Evolutionary conservation across 2,329 filamentous ascomycete genomes (phyloP), one percentile per base, ranked within the genome.

Genomic region (Trichoderma citrinoviride): DNA sequence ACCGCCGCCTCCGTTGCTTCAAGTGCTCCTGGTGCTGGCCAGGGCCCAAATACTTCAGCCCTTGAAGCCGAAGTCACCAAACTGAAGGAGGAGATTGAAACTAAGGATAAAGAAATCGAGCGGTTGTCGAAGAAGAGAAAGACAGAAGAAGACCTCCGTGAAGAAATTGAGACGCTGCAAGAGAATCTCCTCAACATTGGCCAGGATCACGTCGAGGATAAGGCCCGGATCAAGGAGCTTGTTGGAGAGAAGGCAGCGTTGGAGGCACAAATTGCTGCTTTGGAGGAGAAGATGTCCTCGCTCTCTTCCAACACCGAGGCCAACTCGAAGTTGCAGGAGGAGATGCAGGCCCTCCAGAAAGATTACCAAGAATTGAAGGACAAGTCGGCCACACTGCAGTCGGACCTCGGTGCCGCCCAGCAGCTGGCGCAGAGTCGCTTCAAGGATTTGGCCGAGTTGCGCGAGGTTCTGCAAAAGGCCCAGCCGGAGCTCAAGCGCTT

Each of bases 381-480:
- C 21, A 92, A 89, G 75, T 86, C 88, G 0, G 81, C 86, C 2
- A 84, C 85, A 0, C 77, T 97, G 19, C 88, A 96, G 72, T 91
- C 90, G 0, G 94, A 99, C 73, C 83, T 98, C 3, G 90, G 88
- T 2, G 93, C 93, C 2, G 90, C 93, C 0, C 89, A 97, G 74
- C 88, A 96, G 76, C 84, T 98, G 14, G 92, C 95, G 0, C 89
- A 96, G 67, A 90, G 86, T 17, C 85, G 95, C 33, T 98, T 93
- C 80, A 96, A 93, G 75, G 93, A 98, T 66, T 80, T 97, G 1
- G 89, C 88, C 0, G 91, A 96, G 29, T 80, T 97, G 52, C 85
- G 89, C 21, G 90, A 94, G 67, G 82, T 93, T 2, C 77, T 97
- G 33, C 89, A 93, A 69, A 96, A 95, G 74, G 85, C 90, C 0